Evolutionary conservation across 768 basidiomycete genomes (phyloP), one percentile per base, ranked within the genome.

Genomic region (Scleroderma bovista): DNA sequence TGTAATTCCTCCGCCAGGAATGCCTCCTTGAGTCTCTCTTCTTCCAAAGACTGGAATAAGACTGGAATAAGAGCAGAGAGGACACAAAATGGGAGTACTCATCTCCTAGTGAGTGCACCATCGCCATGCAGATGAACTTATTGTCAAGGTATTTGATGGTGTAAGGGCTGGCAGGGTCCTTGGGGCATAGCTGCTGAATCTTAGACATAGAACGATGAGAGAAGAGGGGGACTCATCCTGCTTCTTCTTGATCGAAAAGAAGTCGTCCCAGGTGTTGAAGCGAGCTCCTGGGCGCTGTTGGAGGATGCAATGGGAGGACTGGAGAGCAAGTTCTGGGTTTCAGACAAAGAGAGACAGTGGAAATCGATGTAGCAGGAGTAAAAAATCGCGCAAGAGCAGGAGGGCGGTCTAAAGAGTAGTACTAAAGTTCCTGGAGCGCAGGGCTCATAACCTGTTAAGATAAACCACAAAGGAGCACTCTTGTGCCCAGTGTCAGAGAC

Each of bases 41-140:
- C 9, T 9, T 29, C 26, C 26, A 29, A 29, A 9, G 43, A 43
- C 8, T 38, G 46, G 10, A 59, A 44, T 0, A 29, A 9, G 43
- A 43, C 8, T 38, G 46, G 10, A 59, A 44, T 0, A 60, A 53
- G 0, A 51, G 29, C 0, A 61, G 42, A 2, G 48, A 57, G 15
- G 56, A 57, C 4, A 22, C 38, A 38, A 57, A 59, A 16, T 53
- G 51, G 22, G 3, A 24, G 46, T 52, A 54, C 2, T 59, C 51
- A 0, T 39, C 17, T 1, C 44, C 50, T 17, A 59, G 38, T 1
- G 55, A 16, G 10, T 41, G 50, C 29, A 58, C 41, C 52, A 58
- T 52, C 3, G 26, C 26, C 26, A 29, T 29, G 22, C 54, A 55
- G 26, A 47, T 39, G 0, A 58, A 44, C n/a, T 58, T 50, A 10